Percentiles rank a stretch among this genome's conserved stretches.
phyloP scores from a whole-genome alignment of 371 early-diverging fungal species.

The Apophysomyces elegans region DNA sequence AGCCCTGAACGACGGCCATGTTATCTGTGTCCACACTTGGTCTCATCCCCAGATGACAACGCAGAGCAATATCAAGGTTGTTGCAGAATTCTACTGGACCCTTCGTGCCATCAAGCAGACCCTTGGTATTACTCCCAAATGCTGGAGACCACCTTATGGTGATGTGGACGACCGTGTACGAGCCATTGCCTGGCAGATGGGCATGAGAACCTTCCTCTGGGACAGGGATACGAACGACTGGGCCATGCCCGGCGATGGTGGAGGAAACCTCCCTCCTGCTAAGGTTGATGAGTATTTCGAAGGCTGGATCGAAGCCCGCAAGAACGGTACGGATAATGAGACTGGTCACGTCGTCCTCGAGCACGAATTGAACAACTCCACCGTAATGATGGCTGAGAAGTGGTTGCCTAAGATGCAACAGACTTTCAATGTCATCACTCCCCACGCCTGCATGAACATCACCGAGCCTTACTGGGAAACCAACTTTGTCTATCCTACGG shows the following conservation, averaged over 20 bases:
- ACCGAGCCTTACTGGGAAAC: slow-evolving; percentile 40
- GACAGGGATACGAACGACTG: slow-evolving; percentile 25
- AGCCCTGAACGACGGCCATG: slow-evolving; percentile 26
- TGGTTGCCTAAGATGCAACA: slow-evolving; percentile 41
- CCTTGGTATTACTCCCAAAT: slow-evolving; percentile 43
- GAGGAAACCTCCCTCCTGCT: slow-evolving; percentile 36
- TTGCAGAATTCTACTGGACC: slow-evolving; percentile 50
- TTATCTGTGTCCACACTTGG: slow-evolving; percentile 44
- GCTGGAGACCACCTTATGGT: slow-evolving; percentile 48
- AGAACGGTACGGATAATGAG: slow-evolving; percentile 38
- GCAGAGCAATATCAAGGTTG: slow-evolving; percentile 40
- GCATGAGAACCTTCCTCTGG: slow-evolving; percentile 31
- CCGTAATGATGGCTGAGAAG: slow-evolving; percentile 39
- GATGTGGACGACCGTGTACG: slow-evolving; percentile 45
- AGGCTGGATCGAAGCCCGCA: slow-evolving; percentile 38
- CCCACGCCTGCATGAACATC: slow-evolving; percentile 35
- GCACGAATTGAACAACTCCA: slow-evolving; percentile 46
- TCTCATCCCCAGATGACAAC: slow-evolving; percentile 48
- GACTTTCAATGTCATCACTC: slow-evolving; percentile 34
- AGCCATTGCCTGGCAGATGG: slow-evolving; percentile 33
- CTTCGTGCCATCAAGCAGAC: slow-evolving; percentile 41
- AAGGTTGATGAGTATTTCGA: slow-evolving; percentile 48
- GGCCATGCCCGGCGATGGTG: slow-evolving; percentile 42
- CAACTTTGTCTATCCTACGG: slow-evolving; percentile 28
- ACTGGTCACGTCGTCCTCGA: slow-evolving; percentile 46